A percentile compares a stretch with the other conserved stretches of the same genome.
Evolutionary conservation across 2,329 filamentous ascomycete species (phyloP).

Genomic region (Claviceps lovelessii): DNA sequence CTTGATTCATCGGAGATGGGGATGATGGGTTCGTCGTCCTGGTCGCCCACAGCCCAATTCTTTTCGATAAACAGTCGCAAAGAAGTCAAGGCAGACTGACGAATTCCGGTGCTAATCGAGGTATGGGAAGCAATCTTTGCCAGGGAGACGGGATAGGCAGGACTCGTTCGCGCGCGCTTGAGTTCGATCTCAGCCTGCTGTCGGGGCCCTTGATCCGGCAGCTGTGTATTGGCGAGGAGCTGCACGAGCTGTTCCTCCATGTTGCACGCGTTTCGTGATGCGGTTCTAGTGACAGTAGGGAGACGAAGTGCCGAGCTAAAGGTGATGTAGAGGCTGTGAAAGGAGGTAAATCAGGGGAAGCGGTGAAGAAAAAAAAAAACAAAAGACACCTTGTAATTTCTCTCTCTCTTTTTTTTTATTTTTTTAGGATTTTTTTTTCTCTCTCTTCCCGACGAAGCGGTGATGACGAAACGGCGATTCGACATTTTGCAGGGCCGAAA

Average conservation of each 20-base stretch:
- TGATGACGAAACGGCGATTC: neutral
- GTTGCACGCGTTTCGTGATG: slow-evolving; percentile 9
- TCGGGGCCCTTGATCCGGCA: slow-evolving; percentile 57
- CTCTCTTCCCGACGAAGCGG: neutral
- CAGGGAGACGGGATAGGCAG: slow-evolving; percentile 65
- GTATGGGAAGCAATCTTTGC: slow-evolving; percentile 67
- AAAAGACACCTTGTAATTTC: neutral
- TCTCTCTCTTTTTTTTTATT: neutral
- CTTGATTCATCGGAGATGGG: slow-evolving; percentile 62
- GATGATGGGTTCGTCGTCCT: slow-evolving; percentile 48
- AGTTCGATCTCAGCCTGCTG: slow-evolving; percentile 79
- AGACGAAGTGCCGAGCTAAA: neutral
- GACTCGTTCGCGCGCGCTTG: slow-evolving; percentile 51
- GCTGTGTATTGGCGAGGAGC: slow-evolving; percentile 77
- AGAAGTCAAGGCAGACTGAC: slow-evolving; percentile 68
- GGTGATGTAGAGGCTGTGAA: neutral
- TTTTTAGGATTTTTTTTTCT: neutral
- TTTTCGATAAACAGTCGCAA: slow-evolving; percentile 72
- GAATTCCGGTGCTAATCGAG: slow-evolving; percentile 57
- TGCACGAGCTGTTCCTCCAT: slow-evolving; percentile 92
- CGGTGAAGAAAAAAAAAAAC: neutral
- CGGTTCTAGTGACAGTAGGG: neutral
- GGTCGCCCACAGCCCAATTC: slow-evolving; percentile 67
- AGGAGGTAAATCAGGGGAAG: neutral
- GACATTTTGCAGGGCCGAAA: neutral